Evolutionary conservation across 202 grass and related monocot species (phyloP), one percentile per base, ranked within the genome.

Genomic region (Saccharum hybrid): DNA sequence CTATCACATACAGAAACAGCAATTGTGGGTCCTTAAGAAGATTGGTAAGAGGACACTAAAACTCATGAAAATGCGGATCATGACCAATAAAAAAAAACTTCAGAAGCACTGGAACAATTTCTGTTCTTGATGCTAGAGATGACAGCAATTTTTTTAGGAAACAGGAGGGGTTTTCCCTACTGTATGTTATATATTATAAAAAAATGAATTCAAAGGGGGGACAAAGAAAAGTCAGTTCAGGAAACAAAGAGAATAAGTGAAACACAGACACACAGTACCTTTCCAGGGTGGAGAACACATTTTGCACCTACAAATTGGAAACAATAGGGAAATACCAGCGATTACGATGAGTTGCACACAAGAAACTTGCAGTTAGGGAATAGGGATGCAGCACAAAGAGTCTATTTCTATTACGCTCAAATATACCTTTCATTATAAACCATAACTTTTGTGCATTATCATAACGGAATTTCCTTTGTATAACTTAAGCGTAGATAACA

Each of bases 281-380:
- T 91, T 97, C 86, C 38, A 88, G 34, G 4, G 60, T n/a, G 42
- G 91, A 88, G 84, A 97, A 97, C 11, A 88, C 79, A 79, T 12
- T 22, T 83, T 97, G 91, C 78, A 97, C 86, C 94, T 97, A 82
- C 69, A 83, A 65, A 66, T 66, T 33, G 22, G 51, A 64, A 72
- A 77, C 1, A 19, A 21, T 0, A 8, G 5, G 22, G 0, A 54
- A 19, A 37, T 3, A 52, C 2, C 68, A 13, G 23, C 0, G 1
- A 59, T 59, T 13, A 13, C 3, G 8, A 39, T 10, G 45, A 48
- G 45, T 46, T 22, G 60, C 8, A 68, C 19, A 46, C 52, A 56
- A 56, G 38, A 28, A 65, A 37, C 38, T 33, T 65, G 30, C 23
- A 28, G 68, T 2, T 51, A 63, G 30, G 31, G 22, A 77, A 71